Evolutionary conservation across 1,284 basidiomycete genomes (phyloP).

Genomic region (Puccinia hordei): DNA sequence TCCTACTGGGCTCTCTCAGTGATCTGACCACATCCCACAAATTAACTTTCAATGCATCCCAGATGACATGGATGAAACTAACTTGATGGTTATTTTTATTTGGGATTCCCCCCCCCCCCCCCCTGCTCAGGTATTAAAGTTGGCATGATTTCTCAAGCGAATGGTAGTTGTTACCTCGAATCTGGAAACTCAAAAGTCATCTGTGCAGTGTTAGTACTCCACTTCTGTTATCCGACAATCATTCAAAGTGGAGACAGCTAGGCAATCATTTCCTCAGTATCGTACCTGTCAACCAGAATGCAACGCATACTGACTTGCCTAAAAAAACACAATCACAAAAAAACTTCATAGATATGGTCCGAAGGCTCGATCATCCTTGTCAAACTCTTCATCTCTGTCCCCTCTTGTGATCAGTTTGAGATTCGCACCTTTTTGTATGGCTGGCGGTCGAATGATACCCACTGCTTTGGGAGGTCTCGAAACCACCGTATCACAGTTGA

Average conservation of each 20-base stretch:
- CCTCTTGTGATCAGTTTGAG: conserved; percentile 14
- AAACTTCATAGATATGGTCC: conserved; percentile 30
- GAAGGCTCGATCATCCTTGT: conserved; percentile 27
- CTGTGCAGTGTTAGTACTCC: conserved; percentile 36
- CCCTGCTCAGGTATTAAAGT: conserved; percentile 14
- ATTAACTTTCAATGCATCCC: neutral
- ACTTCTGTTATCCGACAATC: neutral
- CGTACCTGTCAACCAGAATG: neutral
- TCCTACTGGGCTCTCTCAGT: neutral
- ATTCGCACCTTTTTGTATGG: conserved; percentile 34
- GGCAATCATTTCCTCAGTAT: neutral
- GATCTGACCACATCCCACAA: neutral
- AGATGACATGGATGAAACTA: neutral
- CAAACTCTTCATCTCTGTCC: conserved; percentile 25
- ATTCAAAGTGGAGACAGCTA: neutral
- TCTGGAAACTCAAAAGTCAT: conserved; percentile 25
- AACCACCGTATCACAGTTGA: conserved; percentile 11
- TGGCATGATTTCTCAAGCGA: conserved; percentile 26
- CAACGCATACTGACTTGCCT: neutral
- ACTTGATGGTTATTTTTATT: neutral
- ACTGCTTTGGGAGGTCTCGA: neutral
- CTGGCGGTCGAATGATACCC: neutral
- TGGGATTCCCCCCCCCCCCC: neutral
- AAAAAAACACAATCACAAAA: neutral
- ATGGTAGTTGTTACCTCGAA: conserved; percentile 38